A percentile compares a stretch with the other conserved stretches of the same genome.
phyloP scores from a whole-genome alignment of 495 filamentous ascomycete species.

The Friedmanniomyces endolithicus region DNA sequence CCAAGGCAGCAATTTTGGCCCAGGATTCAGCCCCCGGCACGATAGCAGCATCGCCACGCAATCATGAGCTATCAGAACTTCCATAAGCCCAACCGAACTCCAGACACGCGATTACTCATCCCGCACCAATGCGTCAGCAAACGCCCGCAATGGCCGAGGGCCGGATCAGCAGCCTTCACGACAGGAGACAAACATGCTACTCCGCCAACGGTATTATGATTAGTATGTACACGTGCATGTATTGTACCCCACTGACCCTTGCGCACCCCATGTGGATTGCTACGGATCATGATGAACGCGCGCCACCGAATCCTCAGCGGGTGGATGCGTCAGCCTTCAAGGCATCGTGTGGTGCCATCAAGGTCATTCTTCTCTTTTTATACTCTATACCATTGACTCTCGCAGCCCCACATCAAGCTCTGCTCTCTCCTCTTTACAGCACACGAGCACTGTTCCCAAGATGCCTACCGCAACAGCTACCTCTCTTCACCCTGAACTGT shows the following conservation, averaged over 20 bases:
- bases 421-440: neutral
- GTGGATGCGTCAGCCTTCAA: neutral
- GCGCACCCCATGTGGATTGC: too few species aligned
- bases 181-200: too few species aligned
- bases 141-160: neutral
- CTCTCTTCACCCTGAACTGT: slow-evolving; percentile 4
- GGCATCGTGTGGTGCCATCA: neutral
- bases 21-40: too few species aligned
- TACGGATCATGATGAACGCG: too few species aligned
- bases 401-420: neutral
- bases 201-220: neutral
- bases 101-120: neutral
- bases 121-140: neutral
- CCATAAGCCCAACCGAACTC: neutral
- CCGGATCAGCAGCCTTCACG: too few species aligned
- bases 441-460: neutral
- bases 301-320: neutral
- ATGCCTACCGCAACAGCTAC: neutral
- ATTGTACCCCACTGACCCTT: too few species aligned
- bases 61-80: too few species aligned
- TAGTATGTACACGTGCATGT: neutral
- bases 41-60: too few species aligned
- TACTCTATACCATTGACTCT: neutral
- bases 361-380: neutral
- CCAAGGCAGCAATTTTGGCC: too few species aligned